These are phyloP conservation scores for Dactylellina haptotyla DNA, from an alignment of 2,329 filamentous ascomycete species.

Conservation along the genomic window DNA sequence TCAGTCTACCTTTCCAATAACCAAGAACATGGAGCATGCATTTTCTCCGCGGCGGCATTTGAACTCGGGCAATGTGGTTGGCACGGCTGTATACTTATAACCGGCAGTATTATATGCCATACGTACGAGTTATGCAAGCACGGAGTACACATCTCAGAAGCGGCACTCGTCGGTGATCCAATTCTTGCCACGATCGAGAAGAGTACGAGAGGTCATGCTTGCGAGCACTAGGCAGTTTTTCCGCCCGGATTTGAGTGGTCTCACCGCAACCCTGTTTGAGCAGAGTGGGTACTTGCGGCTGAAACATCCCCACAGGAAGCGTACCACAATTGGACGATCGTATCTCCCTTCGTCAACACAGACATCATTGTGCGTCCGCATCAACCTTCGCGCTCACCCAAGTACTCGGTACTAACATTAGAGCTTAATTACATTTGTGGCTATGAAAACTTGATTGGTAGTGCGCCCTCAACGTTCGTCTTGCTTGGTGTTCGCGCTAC, in stretches of 20 bases:
- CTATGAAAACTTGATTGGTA: neutral
- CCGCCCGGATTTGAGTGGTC: neutral
- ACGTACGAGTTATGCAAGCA: too few species aligned
- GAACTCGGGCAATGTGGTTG: too few species aligned
- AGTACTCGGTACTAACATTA: neutral
- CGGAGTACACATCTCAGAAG: too few species aligned
- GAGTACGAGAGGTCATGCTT: too few species aligned
- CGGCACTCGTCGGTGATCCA: too few species aligned
- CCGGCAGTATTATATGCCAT: too few species aligned
- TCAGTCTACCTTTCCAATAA: too few species aligned
- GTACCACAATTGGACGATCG: constrained; percentile 13
- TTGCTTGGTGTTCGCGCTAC: neutral
- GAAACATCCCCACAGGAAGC: constrained; percentile 29
- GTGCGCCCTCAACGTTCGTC: too few species aligned
- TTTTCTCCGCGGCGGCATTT: too few species aligned
- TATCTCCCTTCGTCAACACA: constrained; percentile 26
- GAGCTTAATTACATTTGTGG: constrained; percentile 6
- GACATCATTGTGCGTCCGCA: constrained; percentile 23
- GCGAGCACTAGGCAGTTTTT: constrained; percentile 2
- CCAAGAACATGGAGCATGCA: too few species aligned
- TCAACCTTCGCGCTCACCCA: neutral
- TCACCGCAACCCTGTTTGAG: neutral
- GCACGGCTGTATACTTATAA: too few species aligned
- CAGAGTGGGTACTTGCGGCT: constrained; percentile 22
- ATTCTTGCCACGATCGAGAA: too few species aligned